Conservation (phyloP, 1,284 basidiomycete species). For the Takashimella koratensis region DNA sequence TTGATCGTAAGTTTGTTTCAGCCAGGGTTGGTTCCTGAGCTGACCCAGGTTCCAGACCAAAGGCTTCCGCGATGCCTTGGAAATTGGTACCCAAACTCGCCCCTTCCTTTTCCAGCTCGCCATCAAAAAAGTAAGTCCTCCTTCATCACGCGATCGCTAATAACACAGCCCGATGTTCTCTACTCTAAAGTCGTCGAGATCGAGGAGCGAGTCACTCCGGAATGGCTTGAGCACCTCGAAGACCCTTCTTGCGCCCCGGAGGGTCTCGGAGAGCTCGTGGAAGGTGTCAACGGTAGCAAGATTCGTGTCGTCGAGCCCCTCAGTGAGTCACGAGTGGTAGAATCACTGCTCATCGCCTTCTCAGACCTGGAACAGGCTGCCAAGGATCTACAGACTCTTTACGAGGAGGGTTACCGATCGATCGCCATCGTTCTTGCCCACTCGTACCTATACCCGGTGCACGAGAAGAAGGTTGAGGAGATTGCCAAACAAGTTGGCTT, state of each 20-base stretch:
- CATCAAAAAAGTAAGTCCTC: conserved; percentile 36
- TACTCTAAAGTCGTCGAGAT: conserved; percentile 52
- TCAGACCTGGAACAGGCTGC: conserved; percentile 21
- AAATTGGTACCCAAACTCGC: conserved; percentile 49
- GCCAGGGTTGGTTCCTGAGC: conserved; percentile 60
- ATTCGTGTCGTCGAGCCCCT: not conserved
- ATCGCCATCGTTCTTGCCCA: conserved; percentile 25
- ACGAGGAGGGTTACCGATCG: conserved; percentile 21
- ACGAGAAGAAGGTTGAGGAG: conserved; percentile 9
- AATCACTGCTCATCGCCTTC: conserved; percentile 70
- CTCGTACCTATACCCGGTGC: conserved; percentile 13
- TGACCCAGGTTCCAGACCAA: conserved; percentile 45
- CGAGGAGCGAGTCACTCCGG: conserved; percentile 51
- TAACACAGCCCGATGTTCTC: conserved; percentile 47
- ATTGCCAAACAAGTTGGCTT: conserved; percentile 13
- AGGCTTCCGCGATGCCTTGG: conserved; percentile 48
- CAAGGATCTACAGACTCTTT: conserved; percentile 18
- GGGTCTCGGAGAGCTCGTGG: not conserved
- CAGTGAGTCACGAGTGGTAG: not conserved
- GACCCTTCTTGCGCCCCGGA: not conserved
- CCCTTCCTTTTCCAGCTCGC: conserved; percentile 46
- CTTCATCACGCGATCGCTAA: conserved; percentile 33
- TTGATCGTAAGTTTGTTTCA: conserved; percentile 57
- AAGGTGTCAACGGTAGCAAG: not conserved
- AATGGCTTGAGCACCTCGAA: not conserved